Evolutionary conservation across 768 basidiomycete genomes (phyloP).

Genomic region (Suillus plorans): DNA sequence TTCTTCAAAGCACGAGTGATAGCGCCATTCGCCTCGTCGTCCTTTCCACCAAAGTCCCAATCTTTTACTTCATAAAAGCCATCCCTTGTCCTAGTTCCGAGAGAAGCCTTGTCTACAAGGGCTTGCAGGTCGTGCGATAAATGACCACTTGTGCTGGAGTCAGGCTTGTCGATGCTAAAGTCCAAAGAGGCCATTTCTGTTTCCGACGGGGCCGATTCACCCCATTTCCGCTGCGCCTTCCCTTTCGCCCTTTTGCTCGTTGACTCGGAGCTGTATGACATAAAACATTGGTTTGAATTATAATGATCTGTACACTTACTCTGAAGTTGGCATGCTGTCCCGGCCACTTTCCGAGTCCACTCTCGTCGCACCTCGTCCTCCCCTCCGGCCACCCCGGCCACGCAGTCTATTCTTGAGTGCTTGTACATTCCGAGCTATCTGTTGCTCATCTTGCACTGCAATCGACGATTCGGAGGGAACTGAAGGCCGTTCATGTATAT

Average conservation of each 20-base stretch:
- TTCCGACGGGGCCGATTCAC: conserved; percentile 74
- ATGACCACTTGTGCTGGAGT: conserved; percentile 28
- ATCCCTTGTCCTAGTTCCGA: conserved; percentile 75
- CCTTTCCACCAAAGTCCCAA: conserved; percentile 70
- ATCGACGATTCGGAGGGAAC: conserved; percentile 51
- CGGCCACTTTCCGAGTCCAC: conserved; percentile 53
- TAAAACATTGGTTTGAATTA: not conserved
- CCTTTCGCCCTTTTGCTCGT: conserved; percentile 60
- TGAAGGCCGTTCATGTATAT: conserved; percentile 17
- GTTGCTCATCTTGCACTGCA: conserved; percentile 72
- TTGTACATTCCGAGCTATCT: conserved; percentile 90
- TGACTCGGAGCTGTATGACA: conserved; percentile 59
- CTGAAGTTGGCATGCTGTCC: conserved; percentile 65
- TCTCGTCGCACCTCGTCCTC: conserved; percentile 47
- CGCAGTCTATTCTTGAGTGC: conserved; percentile 85
- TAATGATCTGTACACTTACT: conserved; percentile 47
- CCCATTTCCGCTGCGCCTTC: conserved; percentile 91
- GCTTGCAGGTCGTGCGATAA: conserved; percentile 53
- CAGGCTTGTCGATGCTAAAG: conserved; percentile 67
- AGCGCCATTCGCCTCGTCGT: conserved; percentile 31
- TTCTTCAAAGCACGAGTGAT: conserved; percentile 60
- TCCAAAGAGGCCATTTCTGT: conserved; percentile 93
- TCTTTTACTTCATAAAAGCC: conserved; percentile 78
- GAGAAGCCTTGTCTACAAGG: conserved; percentile 66
- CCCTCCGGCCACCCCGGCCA: conserved; percentile 64